These are phyloP conservation scores for Rhizopogon vinicolor DNA, from an alignment of 768 basidiomycete genomes.

Conservation along the genomic window DNA sequence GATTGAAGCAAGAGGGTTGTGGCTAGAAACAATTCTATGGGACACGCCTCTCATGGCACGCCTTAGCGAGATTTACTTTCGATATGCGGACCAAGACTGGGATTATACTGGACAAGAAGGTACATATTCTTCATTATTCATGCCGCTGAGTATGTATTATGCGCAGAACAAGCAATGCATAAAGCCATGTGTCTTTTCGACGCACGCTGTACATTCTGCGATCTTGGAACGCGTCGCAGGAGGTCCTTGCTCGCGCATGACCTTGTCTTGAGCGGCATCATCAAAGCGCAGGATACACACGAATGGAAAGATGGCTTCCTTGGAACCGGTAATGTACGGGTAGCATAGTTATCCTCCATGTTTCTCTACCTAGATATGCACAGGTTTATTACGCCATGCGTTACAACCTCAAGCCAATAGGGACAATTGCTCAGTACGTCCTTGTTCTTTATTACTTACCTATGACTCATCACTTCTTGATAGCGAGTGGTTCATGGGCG, in stretches of 20 bases:
- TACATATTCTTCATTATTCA: no score
- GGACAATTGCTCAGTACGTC: conserved; percentile 84
- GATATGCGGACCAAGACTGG: no score
- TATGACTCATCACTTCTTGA: not conserved
- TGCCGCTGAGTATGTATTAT: not conserved
- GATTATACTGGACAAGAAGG: no score
- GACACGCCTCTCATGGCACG: conserved; percentile 88
- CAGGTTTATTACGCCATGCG: conserved; percentile 85
- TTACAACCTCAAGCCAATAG: conserved; percentile 62
- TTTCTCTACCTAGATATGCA: conserved; percentile 1
- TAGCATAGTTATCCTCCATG: conserved; percentile 10
- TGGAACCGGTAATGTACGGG: conserved; percentile 86
- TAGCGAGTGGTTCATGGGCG: conserved; percentile 92
- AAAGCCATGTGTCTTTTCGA: conserved; percentile 66
- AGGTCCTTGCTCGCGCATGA: conserved; percentile 75
- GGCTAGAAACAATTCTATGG: conserved; percentile 88
- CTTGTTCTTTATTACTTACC: not conserved
- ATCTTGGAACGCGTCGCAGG: conserved; percentile 84
- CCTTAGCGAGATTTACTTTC: no score
- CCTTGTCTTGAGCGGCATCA: conserved; percentile 63
- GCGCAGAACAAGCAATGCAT: conserved; percentile 60
- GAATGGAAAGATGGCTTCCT: conserved; percentile 27
- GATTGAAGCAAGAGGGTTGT: conserved; percentile 68
- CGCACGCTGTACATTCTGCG: conserved; percentile 69
- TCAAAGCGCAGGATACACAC: conserved; percentile 45